Evolutionary conservation across 1,139 yeast genomes (phyloP), one percentile per base, ranked within the genome.

Genomic region (Yamadazyma conglobata): DNA sequence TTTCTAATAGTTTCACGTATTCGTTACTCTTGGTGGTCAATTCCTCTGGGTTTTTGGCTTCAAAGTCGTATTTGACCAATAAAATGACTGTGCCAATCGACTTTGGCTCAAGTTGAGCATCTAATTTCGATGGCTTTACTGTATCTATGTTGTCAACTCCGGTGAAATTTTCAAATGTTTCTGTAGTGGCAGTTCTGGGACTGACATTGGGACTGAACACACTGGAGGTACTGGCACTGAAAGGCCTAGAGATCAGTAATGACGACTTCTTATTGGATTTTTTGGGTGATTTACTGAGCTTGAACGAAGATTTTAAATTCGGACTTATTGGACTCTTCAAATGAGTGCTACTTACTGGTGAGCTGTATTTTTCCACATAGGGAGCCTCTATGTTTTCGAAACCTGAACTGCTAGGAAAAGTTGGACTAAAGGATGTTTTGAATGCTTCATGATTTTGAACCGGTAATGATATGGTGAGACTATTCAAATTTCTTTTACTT

Each of bases 1-100:
- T 46, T 34, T 64, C 64, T 23, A 67, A 37, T 24, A 67, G 48
- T 43, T 63, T 67, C 24, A 67, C 46, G 22, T 62, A 56, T 25
- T 63, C 70, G 8, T 70, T 69, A 32, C 58, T 56, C 12, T 42
- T 47, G 6, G 60, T 47, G 16, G 56, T 36, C 28, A 67, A 54
- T 39, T 67, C 73, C 29, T 53, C 54, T 2, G 41, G 32, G 19
- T 33, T 48, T 42, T 66, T 72, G 3, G 70, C 66, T 3, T 32
- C 30, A 34, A 68, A 68, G 22, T 51, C 45, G 42, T 48, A 64
- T 40, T 63, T 63, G 23, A 62, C 52, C 11, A 62, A 62, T 24
- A 66, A 44, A 6, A 65, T 60, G 20, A 65, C 24, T 3, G 37
- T 28, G 5, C 27, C 25, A n/a, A n/a, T n/a, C n/a, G n/a, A n/a